These are phyloP conservation scores for Colletotrichum incanum DNA, from an alignment of 2,329 filamentous ascomycete species.

Conservation along the genomic window DNA sequence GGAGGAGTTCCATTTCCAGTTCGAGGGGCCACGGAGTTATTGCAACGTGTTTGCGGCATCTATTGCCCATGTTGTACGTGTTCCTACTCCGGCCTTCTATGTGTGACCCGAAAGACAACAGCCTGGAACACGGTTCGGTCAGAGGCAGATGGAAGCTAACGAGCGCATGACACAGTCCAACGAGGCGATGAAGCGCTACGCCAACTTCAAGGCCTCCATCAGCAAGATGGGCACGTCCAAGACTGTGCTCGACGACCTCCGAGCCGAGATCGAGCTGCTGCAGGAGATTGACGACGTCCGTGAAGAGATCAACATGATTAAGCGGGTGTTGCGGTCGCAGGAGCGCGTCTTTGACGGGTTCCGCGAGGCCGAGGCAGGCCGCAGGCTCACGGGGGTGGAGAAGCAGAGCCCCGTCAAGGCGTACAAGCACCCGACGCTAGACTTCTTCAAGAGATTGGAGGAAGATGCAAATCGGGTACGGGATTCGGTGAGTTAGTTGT, in stretches of 20 bases:
- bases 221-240: conserved; percentile 43
- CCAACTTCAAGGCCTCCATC: conserved; percentile 41
- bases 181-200: conserved; percentile 44
- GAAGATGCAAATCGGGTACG: conserved; percentile 42
- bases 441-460: conserved; percentile 43
- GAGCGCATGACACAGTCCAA: conserved; percentile 15
- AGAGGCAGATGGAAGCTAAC: background rate
- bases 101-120: background rate
- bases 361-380: conserved; percentile 19
- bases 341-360: conserved; percentile 43
- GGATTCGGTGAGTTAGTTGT: conserved; percentile 37
- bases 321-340: conserved; percentile 42
- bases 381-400: conserved; percentile 1
- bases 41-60: conserved; percentile 41
- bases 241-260: conserved; percentile 44
- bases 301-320: conserved; percentile 44
- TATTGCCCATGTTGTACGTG: conserved; percentile 37
- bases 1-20: conserved; percentile 45
- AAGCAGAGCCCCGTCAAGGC: conserved; percentile 9
- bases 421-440: conserved; percentile 42
- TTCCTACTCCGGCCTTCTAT: background rate
- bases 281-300: conserved; percentile 43
- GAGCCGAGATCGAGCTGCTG: conserved; percentile 46
- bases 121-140: background rate
- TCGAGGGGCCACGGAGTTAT: conserved; percentile 42